Conservation (phyloP, 176 grass and related monocot species). For the Triticum monococcum region DNA sequence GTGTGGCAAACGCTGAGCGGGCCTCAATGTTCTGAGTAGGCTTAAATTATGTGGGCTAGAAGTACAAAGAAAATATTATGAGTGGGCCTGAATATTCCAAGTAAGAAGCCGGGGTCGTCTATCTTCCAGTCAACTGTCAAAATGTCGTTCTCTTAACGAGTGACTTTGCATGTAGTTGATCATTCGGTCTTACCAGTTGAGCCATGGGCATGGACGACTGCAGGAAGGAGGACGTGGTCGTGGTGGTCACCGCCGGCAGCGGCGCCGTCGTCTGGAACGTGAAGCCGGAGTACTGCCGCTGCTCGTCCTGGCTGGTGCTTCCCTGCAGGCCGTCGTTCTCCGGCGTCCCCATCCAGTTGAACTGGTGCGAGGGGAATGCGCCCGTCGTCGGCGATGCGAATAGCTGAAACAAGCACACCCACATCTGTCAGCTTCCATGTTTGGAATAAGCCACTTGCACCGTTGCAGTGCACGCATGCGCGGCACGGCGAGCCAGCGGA, state of each 20-base stretch:
- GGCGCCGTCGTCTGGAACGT: conserved; percentile 56
- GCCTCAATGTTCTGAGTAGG: too few relatives aligned
- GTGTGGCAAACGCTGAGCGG: too few relatives aligned
- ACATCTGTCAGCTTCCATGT: background rate
- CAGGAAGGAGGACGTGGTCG: conserved; percentile 16
- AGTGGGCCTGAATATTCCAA: background rate
- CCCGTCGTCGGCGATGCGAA: conserved; percentile 79
- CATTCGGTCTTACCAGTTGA: conserved; percentile 36
- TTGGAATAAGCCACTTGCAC: background rate
- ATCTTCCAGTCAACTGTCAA: background rate
- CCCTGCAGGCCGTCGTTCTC: conserved; percentile 24
- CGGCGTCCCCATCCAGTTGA: conserved; percentile 54
- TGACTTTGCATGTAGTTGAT: background rate
- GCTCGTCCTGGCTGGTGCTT: conserved; percentile 50
- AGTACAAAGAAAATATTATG: too few relatives aligned
- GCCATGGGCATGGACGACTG: conserved; percentile 31
- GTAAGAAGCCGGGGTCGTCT: background rate
- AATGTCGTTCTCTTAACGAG: background rate
- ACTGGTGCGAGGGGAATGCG: conserved; percentile 50
- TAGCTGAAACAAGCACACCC: conserved; percentile 38
- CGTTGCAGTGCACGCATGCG: background rate
- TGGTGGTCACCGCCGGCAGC: background rate
- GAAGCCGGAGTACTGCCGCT: conserved; percentile 54
- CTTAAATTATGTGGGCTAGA: too few relatives aligned
- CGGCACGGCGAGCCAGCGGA: too few relatives aligned